A percentile compares a stretch with the other conserved stretches of the same genome.
Conservation (phyloP, 2,329 filamentous ascomycete genomes). For the Trichophyton equinum region DNA sequence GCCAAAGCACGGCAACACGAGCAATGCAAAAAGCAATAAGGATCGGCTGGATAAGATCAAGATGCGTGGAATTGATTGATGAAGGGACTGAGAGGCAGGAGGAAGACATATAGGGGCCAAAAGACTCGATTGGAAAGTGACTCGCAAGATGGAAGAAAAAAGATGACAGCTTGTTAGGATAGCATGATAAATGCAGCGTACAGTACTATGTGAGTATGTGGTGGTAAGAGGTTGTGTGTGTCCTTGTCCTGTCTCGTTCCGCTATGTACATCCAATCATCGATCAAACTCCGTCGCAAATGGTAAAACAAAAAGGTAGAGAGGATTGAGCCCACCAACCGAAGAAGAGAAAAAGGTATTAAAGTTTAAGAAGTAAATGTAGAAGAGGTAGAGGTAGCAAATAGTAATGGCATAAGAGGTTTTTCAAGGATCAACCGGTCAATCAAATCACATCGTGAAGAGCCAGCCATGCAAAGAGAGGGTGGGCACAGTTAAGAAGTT, state of each 20-base stretch:
- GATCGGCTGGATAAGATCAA: not conserved
- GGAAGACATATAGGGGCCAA: not conserved
- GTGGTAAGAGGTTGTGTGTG: not conserved
- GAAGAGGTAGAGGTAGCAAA: not conserved
- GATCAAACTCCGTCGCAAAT: not conserved
- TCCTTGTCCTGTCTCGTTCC: not conserved
- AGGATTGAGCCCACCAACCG: not conserved
- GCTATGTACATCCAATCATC: not conserved
- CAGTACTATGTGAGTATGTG: not conserved
- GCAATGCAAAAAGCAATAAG: not conserved
- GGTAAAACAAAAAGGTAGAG: not conserved
- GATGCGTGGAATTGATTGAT: not conserved
- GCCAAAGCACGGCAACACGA: not conserved
- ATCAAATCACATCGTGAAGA: conserved; percentile 2
- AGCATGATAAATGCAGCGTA: not conserved
- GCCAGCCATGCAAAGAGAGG: not conserved
- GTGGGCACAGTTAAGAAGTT: not conserved
- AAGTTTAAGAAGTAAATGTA: not conserved
- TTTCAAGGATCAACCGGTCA: not conserved
- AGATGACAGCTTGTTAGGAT: not conserved
- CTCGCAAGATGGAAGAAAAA: not conserved
- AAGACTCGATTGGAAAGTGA: not conserved
- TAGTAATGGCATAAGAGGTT: not conserved
- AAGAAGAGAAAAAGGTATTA: not conserved
- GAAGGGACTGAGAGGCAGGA: not conserved